These are phyloP conservation scores for Funneliformis geosporum DNA, from an alignment of 192 early-diverging fungal species.

Conservation along the genomic window DNA sequence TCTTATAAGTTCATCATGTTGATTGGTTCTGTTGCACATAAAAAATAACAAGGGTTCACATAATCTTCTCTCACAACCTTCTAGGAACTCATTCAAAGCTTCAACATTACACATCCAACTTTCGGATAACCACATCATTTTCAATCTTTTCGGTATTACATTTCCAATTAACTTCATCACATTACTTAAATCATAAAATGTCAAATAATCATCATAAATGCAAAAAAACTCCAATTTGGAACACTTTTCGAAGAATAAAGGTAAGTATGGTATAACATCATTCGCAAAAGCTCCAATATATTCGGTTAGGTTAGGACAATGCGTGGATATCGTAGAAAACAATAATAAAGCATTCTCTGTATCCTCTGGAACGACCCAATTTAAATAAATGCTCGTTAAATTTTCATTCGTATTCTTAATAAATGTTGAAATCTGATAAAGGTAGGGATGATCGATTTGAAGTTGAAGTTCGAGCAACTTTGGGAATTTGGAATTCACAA, in stretches of 20 bases:
- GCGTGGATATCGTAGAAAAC: neutral
- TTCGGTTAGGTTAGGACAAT: neutral
- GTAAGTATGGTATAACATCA: neutral
- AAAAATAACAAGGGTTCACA: neutral
- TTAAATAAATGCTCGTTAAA: neutral
- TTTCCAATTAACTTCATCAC: neutral
- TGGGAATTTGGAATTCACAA: neutral
- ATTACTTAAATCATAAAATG: neutral
- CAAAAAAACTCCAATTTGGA: neutral
- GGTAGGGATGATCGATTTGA: neutral
- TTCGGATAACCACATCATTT: neutral
- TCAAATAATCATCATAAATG: neutral
- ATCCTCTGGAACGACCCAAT: neutral
- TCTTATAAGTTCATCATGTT: neutral
- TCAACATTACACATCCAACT: neutral
- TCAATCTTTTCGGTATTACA: neutral
- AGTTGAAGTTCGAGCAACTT: neutral
- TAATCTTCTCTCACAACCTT: neutral
- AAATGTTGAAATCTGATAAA: neutral
- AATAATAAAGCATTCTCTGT: neutral
- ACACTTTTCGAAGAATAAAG: neutral
- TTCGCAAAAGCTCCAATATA: neutral
- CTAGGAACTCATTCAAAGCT: neutral
- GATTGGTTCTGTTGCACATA: neutral
- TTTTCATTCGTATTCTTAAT: neutral